These are phyloP conservation scores for Calonectria hongkongensis DNA, from an alignment of 2,329 filamentous ascomycete genomes.

Conservation along the genomic window DNA sequence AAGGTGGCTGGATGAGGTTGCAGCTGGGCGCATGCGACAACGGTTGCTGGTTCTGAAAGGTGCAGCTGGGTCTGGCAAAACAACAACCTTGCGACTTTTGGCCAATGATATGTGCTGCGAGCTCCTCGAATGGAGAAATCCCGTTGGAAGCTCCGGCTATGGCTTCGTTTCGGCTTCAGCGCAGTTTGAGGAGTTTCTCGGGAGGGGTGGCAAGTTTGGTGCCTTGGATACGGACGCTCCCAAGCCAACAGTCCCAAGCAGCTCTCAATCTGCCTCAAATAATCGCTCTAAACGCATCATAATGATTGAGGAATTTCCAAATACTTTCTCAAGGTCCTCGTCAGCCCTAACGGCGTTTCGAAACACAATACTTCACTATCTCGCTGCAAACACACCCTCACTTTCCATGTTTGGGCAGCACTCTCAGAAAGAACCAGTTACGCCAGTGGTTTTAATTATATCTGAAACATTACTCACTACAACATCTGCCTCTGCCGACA, in stretches of 20 bases:
- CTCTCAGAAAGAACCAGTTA: slow-evolving; percentile 67
- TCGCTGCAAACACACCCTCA: slow-evolving; percentile 80
- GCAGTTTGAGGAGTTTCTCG: slow-evolving; percentile 95
- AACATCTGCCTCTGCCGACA: slow-evolving; percentile 89
- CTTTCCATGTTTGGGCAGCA: slow-evolving; percentile 68
- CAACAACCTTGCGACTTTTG: slow-evolving; percentile 87
- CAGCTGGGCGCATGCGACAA: slow-evolving; percentile 79
- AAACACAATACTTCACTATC: slow-evolving; percentile 82
- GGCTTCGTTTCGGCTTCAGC: slow-evolving; percentile 82
- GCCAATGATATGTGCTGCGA: slow-evolving; percentile 85
- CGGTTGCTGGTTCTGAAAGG: slow-evolving; percentile 90
- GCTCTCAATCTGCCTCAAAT: slow-evolving; percentile 43
- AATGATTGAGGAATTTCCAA: slow-evolving; percentile 88
- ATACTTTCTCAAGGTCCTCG: slow-evolving; percentile 81
- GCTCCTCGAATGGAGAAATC: slow-evolving; percentile 94
- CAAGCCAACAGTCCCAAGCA: slow-evolving; percentile 54
- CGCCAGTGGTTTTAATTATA: slow-evolving; percentile 90
- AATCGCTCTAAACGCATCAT: slow-evolving; percentile 72
- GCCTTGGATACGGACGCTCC: slow-evolving; percentile 73
- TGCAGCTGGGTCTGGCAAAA: slow-evolving; percentile 93
- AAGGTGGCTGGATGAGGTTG: slow-evolving; percentile 86
- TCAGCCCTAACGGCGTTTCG: slow-evolving; percentile 82
- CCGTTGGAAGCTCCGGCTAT: slow-evolving; percentile 75
- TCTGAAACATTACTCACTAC: slow-evolving; percentile 93
- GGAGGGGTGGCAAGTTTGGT: slow-evolving; percentile 86